Percentiles rank a stretch among this genome's conserved stretches.
Conservation (phyloP, 257 asterid species). For the Avicennia marina region DNA sequence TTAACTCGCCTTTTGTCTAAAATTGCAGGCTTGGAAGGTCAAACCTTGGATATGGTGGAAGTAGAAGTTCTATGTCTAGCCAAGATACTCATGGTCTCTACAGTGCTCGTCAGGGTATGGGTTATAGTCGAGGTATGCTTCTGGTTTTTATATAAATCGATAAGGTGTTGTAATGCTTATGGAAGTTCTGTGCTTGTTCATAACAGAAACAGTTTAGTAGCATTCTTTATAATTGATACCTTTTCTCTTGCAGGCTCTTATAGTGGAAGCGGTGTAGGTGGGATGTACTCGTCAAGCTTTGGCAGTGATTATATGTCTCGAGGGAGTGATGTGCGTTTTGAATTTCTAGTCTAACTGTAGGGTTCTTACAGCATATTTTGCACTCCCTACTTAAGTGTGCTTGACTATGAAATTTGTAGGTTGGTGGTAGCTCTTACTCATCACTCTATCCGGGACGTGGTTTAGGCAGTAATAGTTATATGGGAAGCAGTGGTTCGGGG, state of each 20-base stretch:
- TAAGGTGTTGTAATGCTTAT: not conserved
- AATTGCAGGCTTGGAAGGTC: slow-evolving; percentile 69
- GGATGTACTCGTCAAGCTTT: slow-evolving; percentile 79
- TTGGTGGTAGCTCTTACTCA: slow-evolving; percentile 84
- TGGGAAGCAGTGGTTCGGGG: slow-evolving; percentile 84
- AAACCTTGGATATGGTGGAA: slow-evolving; percentile 68
- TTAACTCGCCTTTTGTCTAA: not conserved
- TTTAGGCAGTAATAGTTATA: slow-evolving; percentile 67
- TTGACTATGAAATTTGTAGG: slow-evolving; percentile 36
- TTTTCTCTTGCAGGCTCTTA: slow-evolving; percentile 57
- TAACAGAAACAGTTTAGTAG: not conserved
- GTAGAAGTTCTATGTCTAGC: slow-evolving; percentile 64
- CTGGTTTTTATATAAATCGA: not conserved
- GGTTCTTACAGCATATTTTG: not conserved
- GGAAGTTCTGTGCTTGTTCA: not conserved
- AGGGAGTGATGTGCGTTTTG: slow-evolving; percentile 68
- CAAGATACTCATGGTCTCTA: slow-evolving; percentile 85
- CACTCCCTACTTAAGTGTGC: not conserved
- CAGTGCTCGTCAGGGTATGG: slow-evolving; percentile 78
- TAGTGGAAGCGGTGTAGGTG: slow-evolving; percentile 66
- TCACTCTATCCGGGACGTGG: slow-evolving; percentile 76
- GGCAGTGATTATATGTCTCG: slow-evolving; percentile 77
- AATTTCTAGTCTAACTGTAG: not conserved
- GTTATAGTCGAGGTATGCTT: slow-evolving; percentile 72
- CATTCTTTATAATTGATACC: slow-evolving; percentile 1